Evolutionary conservation across 2,329 filamentous ascomycete species (phyloP).

Genomic region (Hirsutella minnesotensis): DNA sequence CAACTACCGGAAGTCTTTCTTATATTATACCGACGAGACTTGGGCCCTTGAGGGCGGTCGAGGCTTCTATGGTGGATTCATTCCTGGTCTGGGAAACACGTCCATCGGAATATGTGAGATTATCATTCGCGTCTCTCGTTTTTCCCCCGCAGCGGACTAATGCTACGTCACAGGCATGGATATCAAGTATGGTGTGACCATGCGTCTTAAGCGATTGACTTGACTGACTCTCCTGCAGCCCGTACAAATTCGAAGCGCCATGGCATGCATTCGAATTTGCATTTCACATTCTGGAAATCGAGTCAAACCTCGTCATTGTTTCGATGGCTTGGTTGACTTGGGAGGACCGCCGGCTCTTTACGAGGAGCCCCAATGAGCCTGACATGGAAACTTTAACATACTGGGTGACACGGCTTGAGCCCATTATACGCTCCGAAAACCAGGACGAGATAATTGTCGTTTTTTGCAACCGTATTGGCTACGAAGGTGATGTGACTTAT

Average conservation of each 20-base stretch:
- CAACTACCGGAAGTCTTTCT: constrained; percentile 48
- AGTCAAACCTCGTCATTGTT: constrained; percentile 53
- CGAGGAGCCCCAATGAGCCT: constrained; percentile 39
- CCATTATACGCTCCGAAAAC: constrained; percentile 40
- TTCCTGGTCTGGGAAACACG: constrained; percentile 37
- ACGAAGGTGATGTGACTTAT: constrained; percentile 54
- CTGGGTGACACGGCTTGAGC: constrained; percentile 62
- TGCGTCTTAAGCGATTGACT: neutral
- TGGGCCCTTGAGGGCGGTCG: constrained; percentile 44
- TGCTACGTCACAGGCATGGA: constrained; percentile 32
- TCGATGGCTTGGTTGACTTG: constrained; percentile 70
- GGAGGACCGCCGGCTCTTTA: constrained; percentile 35
- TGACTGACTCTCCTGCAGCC: constrained; percentile 10
- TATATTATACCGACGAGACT: constrained; percentile 49
- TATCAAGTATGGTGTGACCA: constrained; percentile 35
- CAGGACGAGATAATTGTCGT: constrained; percentile 54
- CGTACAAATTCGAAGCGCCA: constrained; percentile 26
- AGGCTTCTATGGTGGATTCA: constrained; percentile 35
- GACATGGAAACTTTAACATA: constrained; percentile 66
- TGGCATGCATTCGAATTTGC: constrained; percentile 37
- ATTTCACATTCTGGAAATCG: constrained; percentile 41
- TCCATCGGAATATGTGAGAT: constrained; percentile 44
- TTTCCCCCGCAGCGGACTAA: neutral
- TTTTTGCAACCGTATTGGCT: constrained; percentile 58
- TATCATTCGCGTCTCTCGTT: neutral